phyloP scores from a whole-genome alignment of 2,329 filamentous ascomycete genomes.

The Fusarium zealandicum region DNA sequence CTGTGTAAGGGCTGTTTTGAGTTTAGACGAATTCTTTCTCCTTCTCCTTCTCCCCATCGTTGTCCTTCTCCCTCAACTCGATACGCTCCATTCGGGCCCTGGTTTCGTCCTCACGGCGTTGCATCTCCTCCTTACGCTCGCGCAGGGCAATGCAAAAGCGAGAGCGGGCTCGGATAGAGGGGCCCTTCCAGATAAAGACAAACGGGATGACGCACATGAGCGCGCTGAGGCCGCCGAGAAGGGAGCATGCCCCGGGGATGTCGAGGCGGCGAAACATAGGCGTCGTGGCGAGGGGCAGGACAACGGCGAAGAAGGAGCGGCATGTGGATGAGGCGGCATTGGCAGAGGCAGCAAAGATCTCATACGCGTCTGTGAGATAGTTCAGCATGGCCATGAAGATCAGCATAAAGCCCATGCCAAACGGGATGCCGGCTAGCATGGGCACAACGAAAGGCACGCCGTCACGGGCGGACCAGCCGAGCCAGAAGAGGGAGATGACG shows the following conservation, averaged over 20 bases:
- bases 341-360: conserved; percentile 73
- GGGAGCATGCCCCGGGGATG: conserved; percentile 59
- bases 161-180: conserved; percentile 62
- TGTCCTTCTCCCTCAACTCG: conserved; percentile 32
- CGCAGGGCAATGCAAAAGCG: conserved; percentile 68
- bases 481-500: conserved; percentile 64
- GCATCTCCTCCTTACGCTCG: conserved; percentile 57
- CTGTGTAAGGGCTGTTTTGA: not conserved
- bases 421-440: conserved; percentile 66
- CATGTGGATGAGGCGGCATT: conserved; percentile 87
- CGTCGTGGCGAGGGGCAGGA: conserved; percentile 63
- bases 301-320: conserved; percentile 90
- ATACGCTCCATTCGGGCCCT: conserved; percentile 42
- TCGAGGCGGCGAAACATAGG: conserved; percentile 58
- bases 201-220: conserved; percentile 60
- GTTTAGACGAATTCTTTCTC: conserved; percentile 21
- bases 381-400: conserved; percentile 71
- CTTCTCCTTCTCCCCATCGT: conserved; percentile 21
- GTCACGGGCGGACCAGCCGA: conserved; percentile 64
- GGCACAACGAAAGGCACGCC: conserved; percentile 62
- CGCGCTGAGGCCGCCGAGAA: conserved; percentile 59
- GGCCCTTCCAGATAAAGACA: conserved; percentile 62
- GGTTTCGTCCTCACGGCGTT: conserved; percentile 48
- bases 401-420: conserved; percentile 67
- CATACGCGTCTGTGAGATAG: conserved; percentile 73